A percentile compares a stretch with the other conserved stretches of the same genome.
Evolutionary conservation across 768 basidiomycete genomes (phyloP).

Genomic region (Tricholoma matsutake): DNA sequence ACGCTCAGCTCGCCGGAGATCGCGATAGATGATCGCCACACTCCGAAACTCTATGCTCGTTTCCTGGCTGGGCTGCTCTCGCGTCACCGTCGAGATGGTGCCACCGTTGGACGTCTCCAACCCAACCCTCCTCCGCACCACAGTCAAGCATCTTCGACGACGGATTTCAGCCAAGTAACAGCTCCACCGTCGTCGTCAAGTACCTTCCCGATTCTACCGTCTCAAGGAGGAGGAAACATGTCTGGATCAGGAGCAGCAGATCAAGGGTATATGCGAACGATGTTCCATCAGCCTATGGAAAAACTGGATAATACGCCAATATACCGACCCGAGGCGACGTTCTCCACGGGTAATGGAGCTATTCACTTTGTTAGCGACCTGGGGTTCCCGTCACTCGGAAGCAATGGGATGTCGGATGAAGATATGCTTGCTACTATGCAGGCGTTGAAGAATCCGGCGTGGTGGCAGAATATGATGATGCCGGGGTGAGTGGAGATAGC

Average conservation of each 20-base stretch:
- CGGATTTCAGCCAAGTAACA: conserved; percentile 13
- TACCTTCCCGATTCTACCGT: conserved; percentile 24
- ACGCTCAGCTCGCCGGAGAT: conserved; percentile 68
- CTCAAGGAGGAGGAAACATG: conserved; percentile 15
- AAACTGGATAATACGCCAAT: conserved; percentile 34
- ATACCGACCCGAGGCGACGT: conserved; percentile 47
- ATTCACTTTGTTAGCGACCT: conserved; percentile 43
- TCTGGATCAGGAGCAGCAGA: conserved; percentile 13
- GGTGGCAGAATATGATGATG: conserved; percentile 85
- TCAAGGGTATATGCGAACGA: conserved; percentile 13
- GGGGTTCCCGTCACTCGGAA: conserved; percentile 31
- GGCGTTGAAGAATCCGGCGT: conserved; percentile 65
- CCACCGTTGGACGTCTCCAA: conserved; percentile 53
- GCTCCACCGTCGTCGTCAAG: conserved; percentile 25
- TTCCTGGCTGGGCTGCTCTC: conserved; percentile 74
- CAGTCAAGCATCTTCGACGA: conserved; percentile 13
- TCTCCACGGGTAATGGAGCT: conserved; percentile 37
- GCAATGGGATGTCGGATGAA: conserved; percentile 40
- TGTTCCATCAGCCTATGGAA: conserved; percentile 17
- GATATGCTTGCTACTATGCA: conserved; percentile 72
- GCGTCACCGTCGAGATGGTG: conserved; percentile 66
- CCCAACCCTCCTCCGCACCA: conserved; percentile 45
- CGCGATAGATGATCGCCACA: conserved; percentile 80
- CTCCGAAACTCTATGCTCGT: conserved; percentile 75
- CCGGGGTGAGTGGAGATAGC: conserved; percentile 77